Base-by-base conservation (phyloP, 768 basidiomycete species). In the Calocera cornea region DNA sequence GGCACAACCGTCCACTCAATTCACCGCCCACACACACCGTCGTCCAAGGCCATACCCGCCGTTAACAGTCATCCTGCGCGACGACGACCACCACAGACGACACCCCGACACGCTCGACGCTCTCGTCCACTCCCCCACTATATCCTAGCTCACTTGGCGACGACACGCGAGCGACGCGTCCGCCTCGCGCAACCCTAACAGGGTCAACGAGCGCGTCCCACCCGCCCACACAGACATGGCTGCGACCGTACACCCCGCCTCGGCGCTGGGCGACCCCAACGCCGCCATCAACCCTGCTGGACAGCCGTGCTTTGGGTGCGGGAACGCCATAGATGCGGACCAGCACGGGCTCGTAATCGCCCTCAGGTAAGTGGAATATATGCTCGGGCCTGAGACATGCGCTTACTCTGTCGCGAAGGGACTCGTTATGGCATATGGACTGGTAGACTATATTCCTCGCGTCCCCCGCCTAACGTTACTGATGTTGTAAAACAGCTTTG, bases 251-350 rank as follows among this genome's bases (percentile, higher is more conserved):
- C 54, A 60, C 22, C 54, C 24, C 2, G 54, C 54, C 2, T 60
- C 54, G 2, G 31, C 54, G 5, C 54, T 60, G 14, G 54, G 54
- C 54, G 54, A 60, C 31, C 54, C 54, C 7, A 33, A 60, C 22
- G 54, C 54, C 3, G 54, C 54, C 5, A 60, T 60, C 54, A 60
- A 60, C 54, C 54, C 54, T 29, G 31, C 31, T 27, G 54, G 54
- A 2, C 54, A 60, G 54, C 54, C 54, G 31, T 60, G 54, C 54
- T 60, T 60, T 27, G 54, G 54, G 31, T 60, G 54, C 31, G 54
- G 54, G 54, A 60, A 60, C 54, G 54, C 54, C 14, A 60, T 60
- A 12, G 54, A 60, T 33, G 54, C 54, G 5, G 54, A 60, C 22
- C 54, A 60, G 54, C 54, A 60, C 22, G 54, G 54, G 22, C 31